Base-by-base conservation (phyloP, 2,329 filamentous ascomycete species). In the Alternaria hordeiaustralica region DNA sequence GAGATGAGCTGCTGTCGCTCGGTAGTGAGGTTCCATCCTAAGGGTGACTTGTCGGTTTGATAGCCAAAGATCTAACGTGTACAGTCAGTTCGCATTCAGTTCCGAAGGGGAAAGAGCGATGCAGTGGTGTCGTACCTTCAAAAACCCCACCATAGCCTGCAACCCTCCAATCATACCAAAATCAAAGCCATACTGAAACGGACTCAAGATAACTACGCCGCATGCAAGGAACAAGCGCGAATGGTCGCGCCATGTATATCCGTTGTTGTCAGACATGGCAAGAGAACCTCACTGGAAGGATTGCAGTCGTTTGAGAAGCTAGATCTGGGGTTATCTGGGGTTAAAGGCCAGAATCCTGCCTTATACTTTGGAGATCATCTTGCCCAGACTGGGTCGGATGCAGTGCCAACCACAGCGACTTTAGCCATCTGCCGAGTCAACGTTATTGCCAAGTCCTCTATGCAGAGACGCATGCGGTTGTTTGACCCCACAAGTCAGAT, bases 111-210 rank as follows among this genome's bases (percentile, higher is more conserved):
- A 33, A 33, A 7, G 18, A 25, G 15, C 9, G n/a, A 8, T n/a
- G 11, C 10, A 20, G 33, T 11, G 10, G 15, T 12, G 6, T 12
- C 72, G 12, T 70, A 82, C 82, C 75, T 82, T 76, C 12, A 85
- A 75, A 56, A 86, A 86, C 2, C 83, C 84, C 8, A 78, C 69
- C 84, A 85, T 86, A 64, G 84, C 84, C 70, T 86, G 84, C 3
- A 86, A 66, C 6, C 84, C 83, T 46, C 83, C 83, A 65, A 86
- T 86, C 58, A 86, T 75, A 6, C 84, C 84, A 69, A 86, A 86
- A 66, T 86, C 83, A 36, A 84, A 75, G 10, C 84, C 84, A 75
- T 87, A 87, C 66, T 87, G 85, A 64, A 87, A 86, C 0, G 84
- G 84, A 33, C 82, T 84, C 63, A 86, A 72, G 11, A 83, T 82